These are phyloP conservation scores for Fusarium euwallaceae DNA, from an alignment of 2,329 filamentous ascomycete genomes.

Conservation along the genomic window DNA sequence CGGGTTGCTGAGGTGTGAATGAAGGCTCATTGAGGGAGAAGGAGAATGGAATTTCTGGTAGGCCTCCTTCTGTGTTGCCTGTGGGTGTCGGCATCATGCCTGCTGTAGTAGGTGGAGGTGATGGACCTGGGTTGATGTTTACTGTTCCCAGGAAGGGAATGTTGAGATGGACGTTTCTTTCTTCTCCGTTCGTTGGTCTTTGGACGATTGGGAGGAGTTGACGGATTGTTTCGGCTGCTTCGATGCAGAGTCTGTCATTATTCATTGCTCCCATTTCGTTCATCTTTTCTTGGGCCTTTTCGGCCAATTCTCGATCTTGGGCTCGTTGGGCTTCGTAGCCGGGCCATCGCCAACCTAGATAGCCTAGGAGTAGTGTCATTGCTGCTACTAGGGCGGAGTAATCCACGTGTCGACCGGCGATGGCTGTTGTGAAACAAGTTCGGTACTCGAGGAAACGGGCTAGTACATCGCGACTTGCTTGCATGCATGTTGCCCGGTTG, in stretches of 20 bases:
- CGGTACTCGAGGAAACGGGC: conserved; percentile 63
- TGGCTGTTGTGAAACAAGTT: conserved; percentile 30
- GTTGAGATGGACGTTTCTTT: conserved; percentile 53
- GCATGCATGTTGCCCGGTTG: conserved; percentile 57
- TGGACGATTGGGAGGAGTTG: conserved; percentile 59
- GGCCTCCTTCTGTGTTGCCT: conserved; percentile 3
- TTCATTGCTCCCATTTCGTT: conserved; percentile 54
- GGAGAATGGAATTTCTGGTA: conserved; percentile 26
- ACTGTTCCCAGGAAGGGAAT: conserved; percentile 63
- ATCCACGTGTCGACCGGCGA: conserved; percentile 60
- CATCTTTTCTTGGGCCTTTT: conserved; percentile 55
- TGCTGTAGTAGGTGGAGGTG: conserved; percentile 26
- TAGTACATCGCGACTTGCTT: conserved; percentile 65
- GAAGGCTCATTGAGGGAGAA: conserved; percentile 5
- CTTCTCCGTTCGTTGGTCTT: conserved; percentile 34
- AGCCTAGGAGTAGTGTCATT: conserved; percentile 64
- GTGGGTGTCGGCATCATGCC: conserved; percentile 27
- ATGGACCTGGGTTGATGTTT: conserved; percentile 53
- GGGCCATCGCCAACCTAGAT: conserved; percentile 56
- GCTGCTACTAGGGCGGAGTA: conserved; percentile 65
- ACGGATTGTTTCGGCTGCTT: conserved; percentile 59
- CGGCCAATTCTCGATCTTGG: conserved; percentile 54
- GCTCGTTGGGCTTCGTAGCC: conserved; percentile 39
- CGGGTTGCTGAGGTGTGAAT: not conserved
- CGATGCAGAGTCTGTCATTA: conserved; percentile 57